Conservation (phyloP, 208 protist species). For the Leptomonas pyrrhocoris region DNA sequence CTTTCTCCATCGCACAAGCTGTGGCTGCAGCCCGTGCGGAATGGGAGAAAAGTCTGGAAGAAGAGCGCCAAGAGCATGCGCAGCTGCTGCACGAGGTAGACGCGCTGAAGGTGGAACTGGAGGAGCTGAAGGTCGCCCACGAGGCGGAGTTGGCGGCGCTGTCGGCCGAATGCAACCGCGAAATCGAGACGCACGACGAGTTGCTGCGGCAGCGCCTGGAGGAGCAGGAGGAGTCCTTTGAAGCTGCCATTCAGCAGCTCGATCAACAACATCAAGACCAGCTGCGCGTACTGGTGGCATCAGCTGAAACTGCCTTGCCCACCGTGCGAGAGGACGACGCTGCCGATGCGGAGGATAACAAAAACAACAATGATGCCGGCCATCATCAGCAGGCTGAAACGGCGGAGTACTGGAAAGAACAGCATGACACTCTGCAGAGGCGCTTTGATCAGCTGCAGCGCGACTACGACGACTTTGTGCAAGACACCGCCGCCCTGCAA, state of each 20-base stretch:
- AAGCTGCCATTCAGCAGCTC: constrained; percentile 23
- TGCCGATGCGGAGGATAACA: background rate
- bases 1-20: background rate
- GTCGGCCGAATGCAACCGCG: constrained; percentile 14
- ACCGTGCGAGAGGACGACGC: background rate
- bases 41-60: constrained; percentile 8
- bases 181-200: constrained; percentile 14
- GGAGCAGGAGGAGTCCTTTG: constrained; percentile 25
- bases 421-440: constrained; percentile 38
- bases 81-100: background rate
- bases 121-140: constrained; percentile 10
- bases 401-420: constrained; percentile 32
- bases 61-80: background rate
- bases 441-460: constrained; percentile 55
- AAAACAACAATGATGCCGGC: constrained; percentile 1
- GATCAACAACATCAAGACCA: constrained; percentile 36
- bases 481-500: constrained; percentile 34
- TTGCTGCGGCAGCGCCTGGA: constrained; percentile 23
- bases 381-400: background rate
- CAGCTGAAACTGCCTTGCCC: background rate
- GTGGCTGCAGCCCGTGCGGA: constrained; percentile 6
- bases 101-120: constrained; percentile 6
- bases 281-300: constrained; percentile 1
- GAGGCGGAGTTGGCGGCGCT: constrained; percentile 13
- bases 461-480: constrained; percentile 45